Base-by-base conservation (phyloP, 1,284 basidiomycete genomes). In the Austroboletus niveus region DNA sequence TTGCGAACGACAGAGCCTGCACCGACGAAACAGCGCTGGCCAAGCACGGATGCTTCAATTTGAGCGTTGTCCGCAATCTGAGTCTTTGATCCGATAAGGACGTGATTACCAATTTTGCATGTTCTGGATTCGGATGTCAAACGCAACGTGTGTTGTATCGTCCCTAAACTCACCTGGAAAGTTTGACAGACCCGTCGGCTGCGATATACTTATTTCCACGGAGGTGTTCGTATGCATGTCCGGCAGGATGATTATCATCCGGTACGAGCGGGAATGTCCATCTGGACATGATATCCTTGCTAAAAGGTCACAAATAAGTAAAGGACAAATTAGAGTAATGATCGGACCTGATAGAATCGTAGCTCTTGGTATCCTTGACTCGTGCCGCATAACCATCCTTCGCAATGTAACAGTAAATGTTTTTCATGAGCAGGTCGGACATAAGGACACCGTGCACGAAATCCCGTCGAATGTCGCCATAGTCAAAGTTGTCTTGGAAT, bases 401-500 rank as follows among this genome's bases (percentile, higher is more conserved):
- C 11, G 88, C 86, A 47, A 96, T 79, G 63, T 95, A 92, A 59
- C 92, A 89, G 65, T 92, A 85, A 54, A 99, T 96, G 60, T 88
- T 95, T 73, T 98, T 96, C 77, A 94, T 94, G 42, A 99, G 79
- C 42, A 99, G 71, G 70, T 99, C 97, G 12, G 92, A 96, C 1
- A 93, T 97, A 53, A 99, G 78, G 42, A 99, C 85, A n/a, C 96
- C 96, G 62, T 94, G 91, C 24, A 99, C 90, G 65, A 99, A 98
- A 71, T 99, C 94, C 58, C 85, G 78, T 51, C 94, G 83, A 56
- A 98, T 80, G 69, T 94, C 90, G 44, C 89, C 87, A 67, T 97
- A 99, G 72, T 99, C 97, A 68, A 99, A 99, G 72, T 99, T 99
- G 71, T 99, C 97, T 62, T 97, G 95, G 74, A 98, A 99, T 5